Conservation (phyloP, 176 grass and related monocot genomes). For the Raddia guianensis region DNA sequence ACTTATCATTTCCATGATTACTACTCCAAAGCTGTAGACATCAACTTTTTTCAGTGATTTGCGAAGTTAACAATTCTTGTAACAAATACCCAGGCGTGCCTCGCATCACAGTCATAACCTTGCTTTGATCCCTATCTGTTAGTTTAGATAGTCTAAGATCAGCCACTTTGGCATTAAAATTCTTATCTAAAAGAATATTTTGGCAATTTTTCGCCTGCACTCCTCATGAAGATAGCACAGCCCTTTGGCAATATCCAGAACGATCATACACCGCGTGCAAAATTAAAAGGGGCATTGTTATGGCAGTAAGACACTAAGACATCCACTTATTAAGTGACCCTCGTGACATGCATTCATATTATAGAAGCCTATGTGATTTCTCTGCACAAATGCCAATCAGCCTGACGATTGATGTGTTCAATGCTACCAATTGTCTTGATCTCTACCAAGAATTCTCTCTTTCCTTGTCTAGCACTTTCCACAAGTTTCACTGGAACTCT, state of each 20-base stretch:
- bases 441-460: conserved; percentile 39
- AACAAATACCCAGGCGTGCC: conserved; percentile 44
- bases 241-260: conserved; percentile 36
- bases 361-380: conserved; percentile 41
- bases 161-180: conserved; percentile 39
- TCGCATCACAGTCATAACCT: conserved; percentile 45
- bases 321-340: conserved; percentile 45
- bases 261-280: conserved; percentile 22
- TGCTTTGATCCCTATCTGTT: conserved; percentile 47
- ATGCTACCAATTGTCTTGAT: conserved; percentile 40
- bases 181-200: conserved; percentile 39
- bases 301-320: conserved; percentile 17
- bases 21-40: conserved; percentile 42
- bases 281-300: conserved; percentile 38
- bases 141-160: conserved; percentile 46
- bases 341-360: conserved; percentile 41
- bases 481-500: conserved; percentile 42
- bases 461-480: conserved; percentile 36
- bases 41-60: conserved; percentile 45
- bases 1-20: conserved; percentile 31
- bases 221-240: conserved; percentile 48
- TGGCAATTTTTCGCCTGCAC: conserved; percentile 41
- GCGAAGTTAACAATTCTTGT: conserved; percentile 41
- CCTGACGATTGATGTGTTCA: conserved; percentile 40
- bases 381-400: conserved; percentile 36